Conservation (phyloP, 2,329 filamentous ascomycete species). For the Trichoderma simmonsii region DNA sequence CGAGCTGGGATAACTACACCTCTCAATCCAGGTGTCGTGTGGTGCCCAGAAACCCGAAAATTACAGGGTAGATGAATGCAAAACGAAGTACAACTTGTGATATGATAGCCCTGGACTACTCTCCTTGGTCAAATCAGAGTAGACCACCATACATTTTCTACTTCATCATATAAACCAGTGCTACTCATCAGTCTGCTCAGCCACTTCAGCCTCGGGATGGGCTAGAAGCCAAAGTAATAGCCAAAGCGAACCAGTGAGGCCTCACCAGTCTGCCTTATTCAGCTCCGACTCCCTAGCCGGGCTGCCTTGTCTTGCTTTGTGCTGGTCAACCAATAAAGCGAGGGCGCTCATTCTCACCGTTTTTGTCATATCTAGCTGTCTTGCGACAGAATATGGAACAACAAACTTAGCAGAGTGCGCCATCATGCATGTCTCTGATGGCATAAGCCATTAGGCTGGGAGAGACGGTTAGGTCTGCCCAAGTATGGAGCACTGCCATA, state of each 20-base stretch:
- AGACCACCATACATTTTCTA: not conserved
- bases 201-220: too few species aligned
- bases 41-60: not conserved
- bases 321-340: not conserved
- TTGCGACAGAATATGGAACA: not conserved
- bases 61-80: not conserved
- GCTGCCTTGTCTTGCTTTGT: not conserved
- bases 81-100: not conserved
- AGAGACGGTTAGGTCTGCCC: not conserved
- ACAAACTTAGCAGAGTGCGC: not conserved
- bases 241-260: not conserved
- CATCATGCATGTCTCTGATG: constrained; percentile 18
- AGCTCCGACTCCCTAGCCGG: not conserved
- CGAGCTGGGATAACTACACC: not conserved
- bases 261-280: not conserved
- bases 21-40: not conserved
- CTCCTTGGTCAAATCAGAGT: not conserved
- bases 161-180: not conserved
- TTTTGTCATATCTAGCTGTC: not conserved
- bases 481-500: constrained; percentile 4
- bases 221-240: not conserved
- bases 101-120: not conserved
- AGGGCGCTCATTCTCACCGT: constrained; percentile 1
- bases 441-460: constrained; percentile 7
- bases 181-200: not conserved